Evolutionary conservation across 2,329 filamentous ascomycete species (phyloP).

Genomic region (Exophiala mesophila): DNA sequence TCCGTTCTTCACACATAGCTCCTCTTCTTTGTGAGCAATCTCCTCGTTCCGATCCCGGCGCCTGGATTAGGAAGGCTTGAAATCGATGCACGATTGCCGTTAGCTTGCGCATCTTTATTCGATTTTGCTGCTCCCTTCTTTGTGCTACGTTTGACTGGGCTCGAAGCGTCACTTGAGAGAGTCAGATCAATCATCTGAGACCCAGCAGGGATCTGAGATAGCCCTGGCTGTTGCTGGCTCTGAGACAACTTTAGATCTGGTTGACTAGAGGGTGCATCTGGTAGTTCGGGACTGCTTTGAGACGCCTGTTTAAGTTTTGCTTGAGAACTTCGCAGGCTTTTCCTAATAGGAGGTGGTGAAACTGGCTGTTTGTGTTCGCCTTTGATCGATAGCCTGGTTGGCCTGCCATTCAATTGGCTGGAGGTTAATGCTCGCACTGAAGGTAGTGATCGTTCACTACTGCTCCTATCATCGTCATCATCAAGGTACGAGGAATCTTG

Average conservation of each 20-base stretch:
- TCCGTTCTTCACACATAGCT: conserved; percentile 2
- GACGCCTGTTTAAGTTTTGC: conserved; percentile 2
- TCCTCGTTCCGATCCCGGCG: conserved; percentile 20
- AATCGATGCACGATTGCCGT: conserved; percentile 2
- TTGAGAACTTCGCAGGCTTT: conserved; percentile 8
- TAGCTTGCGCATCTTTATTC: conserved; percentile 4
- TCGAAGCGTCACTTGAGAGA: conserved; percentile 31
- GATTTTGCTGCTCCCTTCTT: conserved; percentile 1
- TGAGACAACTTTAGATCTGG: conserved; percentile 17
- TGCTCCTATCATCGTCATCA: conserved; percentile 10
- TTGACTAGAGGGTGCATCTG: conserved; percentile 14
- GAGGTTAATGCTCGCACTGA: conserved; percentile 21
- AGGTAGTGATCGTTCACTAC: conserved; percentile 20
- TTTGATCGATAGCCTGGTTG: not conserved
- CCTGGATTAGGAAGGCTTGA: conserved; percentile 9
- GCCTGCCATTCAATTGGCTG: conserved; percentile 9
- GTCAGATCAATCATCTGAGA: conserved; percentile 36
- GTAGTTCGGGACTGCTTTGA: conserved; percentile 10
- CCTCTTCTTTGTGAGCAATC: conserved; percentile 22
- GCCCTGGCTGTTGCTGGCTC: conserved; percentile 11
- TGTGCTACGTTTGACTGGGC: conserved; percentile 9
- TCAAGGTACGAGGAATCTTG: conserved; percentile 21
- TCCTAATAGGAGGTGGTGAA: conserved; percentile 6
- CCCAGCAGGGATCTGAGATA: conserved; percentile 23
- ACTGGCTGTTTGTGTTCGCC: too few species aligned